Conservation (phyloP, 2,329 filamentous ascomycete genomes). For the Ceratocystis albifundus region DNA sequence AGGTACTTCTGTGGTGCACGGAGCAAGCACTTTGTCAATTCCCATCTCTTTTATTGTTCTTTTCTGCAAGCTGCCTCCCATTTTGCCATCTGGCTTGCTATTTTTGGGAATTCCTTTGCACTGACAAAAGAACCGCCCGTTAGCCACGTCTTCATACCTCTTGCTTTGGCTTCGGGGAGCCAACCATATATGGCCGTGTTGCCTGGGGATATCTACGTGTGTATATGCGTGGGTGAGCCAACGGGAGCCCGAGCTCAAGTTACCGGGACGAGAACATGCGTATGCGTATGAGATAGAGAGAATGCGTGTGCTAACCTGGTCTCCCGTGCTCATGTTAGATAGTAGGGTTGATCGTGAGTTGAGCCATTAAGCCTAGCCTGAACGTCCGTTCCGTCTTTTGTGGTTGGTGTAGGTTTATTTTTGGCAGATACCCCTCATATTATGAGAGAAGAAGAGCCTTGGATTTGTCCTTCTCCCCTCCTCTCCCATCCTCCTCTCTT, state of each 20-base stretch:
- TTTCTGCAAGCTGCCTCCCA: not conserved
- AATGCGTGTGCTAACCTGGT: not conserved
- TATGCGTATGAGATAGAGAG: not conserved
- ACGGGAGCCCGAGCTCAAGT: not conserved
- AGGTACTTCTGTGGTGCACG: constrained; percentile 12
- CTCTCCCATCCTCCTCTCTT: not conserved
- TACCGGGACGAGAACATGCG: not conserved
- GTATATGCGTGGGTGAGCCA: not conserved
- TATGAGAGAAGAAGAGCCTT: not conserved
- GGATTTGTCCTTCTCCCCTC: not conserved
- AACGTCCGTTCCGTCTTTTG: too few relatives aligned
- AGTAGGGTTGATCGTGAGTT: too few relatives aligned
- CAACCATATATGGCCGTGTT: too few relatives aligned
- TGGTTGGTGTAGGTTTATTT: not conserved
- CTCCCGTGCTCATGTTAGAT: too few relatives aligned
- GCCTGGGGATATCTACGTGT: too few relatives aligned
- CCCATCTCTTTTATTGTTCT: not conserved
- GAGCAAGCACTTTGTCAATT: not conserved
- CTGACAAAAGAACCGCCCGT: constrained; percentile 5
- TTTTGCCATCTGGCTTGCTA: not conserved
- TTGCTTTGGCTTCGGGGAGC: not conserved
- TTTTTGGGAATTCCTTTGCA: constrained; percentile 7
- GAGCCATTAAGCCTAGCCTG: too few relatives aligned
- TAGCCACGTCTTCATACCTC: not conserved
- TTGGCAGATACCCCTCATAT: not conserved